These are phyloP conservation scores for Penicillium olsonii DNA, from an alignment of 2,329 filamentous ascomycete genomes.

Conservation along the genomic window DNA sequence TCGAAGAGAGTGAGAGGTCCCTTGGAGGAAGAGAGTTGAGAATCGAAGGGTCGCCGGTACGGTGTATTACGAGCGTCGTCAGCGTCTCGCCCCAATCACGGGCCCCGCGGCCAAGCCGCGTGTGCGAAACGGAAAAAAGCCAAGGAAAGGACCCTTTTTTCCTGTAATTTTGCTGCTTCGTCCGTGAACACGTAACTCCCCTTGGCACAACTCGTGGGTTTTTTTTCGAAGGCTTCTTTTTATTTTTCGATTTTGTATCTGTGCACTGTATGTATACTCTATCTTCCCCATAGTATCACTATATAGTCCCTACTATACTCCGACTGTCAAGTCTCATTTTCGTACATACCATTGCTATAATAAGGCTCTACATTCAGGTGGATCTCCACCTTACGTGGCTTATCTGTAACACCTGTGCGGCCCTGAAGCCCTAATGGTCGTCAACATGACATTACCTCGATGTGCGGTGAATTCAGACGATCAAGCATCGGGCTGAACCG, in stretches of 20 bases:
- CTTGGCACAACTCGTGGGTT: background rate
- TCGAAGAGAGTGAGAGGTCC: conserved; percentile 13
- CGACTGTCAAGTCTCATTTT: background rate
- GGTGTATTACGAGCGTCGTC: conserved; percentile 39
- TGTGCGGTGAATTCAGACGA: background rate
- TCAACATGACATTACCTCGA: background rate
- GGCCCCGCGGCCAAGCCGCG: conserved; percentile 38
- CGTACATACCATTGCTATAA: background rate
- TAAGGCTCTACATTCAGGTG: background rate
- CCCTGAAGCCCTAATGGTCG: background rate
- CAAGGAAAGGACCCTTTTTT: conserved; percentile 33
- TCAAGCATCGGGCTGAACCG: background rate
- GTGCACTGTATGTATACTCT: no score
- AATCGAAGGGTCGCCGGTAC: conserved; percentile 15
- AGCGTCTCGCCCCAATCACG: conserved; percentile 41
- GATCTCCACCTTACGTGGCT: background rate
- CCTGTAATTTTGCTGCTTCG: conserved; percentile 16
- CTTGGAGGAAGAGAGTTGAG: conserved; percentile 16
- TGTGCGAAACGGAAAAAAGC: conserved; percentile 34
- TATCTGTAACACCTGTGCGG: background rate
- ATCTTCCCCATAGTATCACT: no score
- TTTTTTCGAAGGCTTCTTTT: conserved; percentile 4
- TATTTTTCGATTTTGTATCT: background rate
- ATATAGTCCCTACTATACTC: background rate
- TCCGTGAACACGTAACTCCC: conserved; percentile 21